Evolutionary conservation across 1,139 yeast species (phyloP).

Genomic region (Barnettozyma hawaiiensis): DNA sequence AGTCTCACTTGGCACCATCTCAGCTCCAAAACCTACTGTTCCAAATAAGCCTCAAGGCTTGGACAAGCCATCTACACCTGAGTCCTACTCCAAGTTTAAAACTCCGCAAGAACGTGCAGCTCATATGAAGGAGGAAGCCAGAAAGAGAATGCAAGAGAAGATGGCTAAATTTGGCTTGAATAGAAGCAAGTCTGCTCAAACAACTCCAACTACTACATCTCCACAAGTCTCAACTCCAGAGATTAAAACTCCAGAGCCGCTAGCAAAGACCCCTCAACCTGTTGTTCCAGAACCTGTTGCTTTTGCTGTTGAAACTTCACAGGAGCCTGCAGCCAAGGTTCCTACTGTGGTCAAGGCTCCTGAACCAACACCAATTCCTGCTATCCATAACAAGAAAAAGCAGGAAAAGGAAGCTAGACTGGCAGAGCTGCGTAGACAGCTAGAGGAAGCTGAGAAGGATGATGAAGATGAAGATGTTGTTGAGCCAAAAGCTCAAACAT

Average conservation of each 20-base stretch:
- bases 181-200: constrained; percentile 15
- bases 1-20: constrained; percentile 4
- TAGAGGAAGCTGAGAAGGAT: constrained; percentile 23
- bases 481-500: constrained; percentile 6
- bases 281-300: not conserved
- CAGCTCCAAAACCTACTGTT: constrained; percentile 9
- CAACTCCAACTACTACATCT: constrained; percentile 25
- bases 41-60: constrained; percentile 7
- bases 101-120: constrained; percentile 69
- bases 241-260: constrained; percentile 3
- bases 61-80: constrained; percentile 19
- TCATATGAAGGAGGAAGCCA: constrained; percentile 85
- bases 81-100: constrained; percentile 21
- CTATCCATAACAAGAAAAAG: constrained; percentile 22
- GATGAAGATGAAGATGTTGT: constrained; percentile 5
- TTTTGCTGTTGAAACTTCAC: constrained; percentile 3
- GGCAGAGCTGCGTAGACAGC: constrained; percentile 21
- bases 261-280: constrained; percentile 11
- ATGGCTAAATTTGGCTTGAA: constrained; percentile 76
- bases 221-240: constrained; percentile 15
- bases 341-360: constrained; percentile 11
- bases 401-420: constrained; percentile 36
- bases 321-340: not conserved
- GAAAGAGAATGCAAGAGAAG: constrained; percentile 83
- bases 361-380: constrained; percentile 21